Evolutionary conservation across 345 rosid species (phyloP).

Genomic region (Mallotus nudiflorus): DNA sequence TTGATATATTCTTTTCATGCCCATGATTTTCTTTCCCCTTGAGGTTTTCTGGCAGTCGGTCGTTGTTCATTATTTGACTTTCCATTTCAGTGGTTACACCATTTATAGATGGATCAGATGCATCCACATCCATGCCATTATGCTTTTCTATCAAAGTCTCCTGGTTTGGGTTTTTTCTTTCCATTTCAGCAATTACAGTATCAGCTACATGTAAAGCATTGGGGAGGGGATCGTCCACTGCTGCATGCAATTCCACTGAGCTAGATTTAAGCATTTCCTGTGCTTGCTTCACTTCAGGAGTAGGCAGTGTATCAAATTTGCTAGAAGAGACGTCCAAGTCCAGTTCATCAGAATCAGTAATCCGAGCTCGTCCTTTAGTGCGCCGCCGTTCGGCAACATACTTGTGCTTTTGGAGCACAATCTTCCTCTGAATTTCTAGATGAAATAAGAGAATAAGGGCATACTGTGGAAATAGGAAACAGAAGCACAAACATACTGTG

Average conservation of each 20-base stretch:
- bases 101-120: no score
- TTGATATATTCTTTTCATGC: no score
- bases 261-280: slow-evolving; percentile 41
- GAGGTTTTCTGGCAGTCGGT: no score
- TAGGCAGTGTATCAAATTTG: slow-evolving; percentile 16
- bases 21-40: no score
- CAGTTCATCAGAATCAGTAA: slow-evolving; percentile 24
- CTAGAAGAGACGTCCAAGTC: slow-evolving; percentile 2
- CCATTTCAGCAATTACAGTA: slow-evolving; percentile 24
- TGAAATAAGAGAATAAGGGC: neutral
- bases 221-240: slow-evolving; percentile 53
- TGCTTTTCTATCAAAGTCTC: slow-evolving; percentile 8
- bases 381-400: slow-evolving; percentile 7
- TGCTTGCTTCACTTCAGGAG: slow-evolving; percentile 36
- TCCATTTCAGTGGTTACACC: no score
- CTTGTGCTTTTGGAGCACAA: neutral
- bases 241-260: slow-evolving; percentile 36
- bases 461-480: no score
- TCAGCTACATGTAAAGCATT: slow-evolving; percentile 38
- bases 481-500: no score
- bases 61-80: no score
- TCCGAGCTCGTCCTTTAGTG: slow-evolving; percentile 19
- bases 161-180: neutral
- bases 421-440: slow-evolving; percentile 16
- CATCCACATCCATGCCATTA: slow-evolving; percentile 9